Evolutionary conservation across 257 asterid species (phyloP).

Genomic region (Cinchona pubescens): DNA sequence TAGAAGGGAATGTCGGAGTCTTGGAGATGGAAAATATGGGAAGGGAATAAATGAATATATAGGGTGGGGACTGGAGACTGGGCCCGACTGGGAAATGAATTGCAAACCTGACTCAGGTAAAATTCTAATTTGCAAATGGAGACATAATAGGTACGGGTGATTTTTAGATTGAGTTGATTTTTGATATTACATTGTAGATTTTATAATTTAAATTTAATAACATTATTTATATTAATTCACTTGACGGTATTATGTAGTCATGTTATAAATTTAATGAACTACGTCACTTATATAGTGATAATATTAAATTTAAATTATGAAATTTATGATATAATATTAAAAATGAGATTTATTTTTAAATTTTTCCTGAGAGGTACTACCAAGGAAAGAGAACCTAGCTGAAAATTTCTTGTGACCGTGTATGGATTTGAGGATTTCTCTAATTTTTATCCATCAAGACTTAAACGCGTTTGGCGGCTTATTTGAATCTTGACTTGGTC

Average conservation of each 20-base stretch:
- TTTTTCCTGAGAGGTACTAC: background rate
- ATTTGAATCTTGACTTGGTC: conserved; percentile 5
- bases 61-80: background rate
- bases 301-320: no score
- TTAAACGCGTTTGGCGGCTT: background rate
- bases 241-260: no score
- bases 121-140: background rate
- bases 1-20: background rate
- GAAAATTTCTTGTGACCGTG: background rate
- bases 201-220: no score
- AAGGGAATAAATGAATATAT: background rate
- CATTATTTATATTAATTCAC: no score
- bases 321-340: no score
- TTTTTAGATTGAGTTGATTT: no score
- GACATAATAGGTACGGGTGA: no score
- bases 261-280: no score
- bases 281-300: no score
- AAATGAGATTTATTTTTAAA: no score
- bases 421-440: background rate
- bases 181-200: no score
- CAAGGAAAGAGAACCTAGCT: background rate
- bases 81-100: no score
- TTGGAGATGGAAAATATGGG: background rate
- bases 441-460: background rate
- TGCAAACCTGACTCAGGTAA: background rate